phyloP scores from a whole-genome alignment of 2,329 filamentous ascomycete species.

The Penicillium sclerotiorum region DNA sequence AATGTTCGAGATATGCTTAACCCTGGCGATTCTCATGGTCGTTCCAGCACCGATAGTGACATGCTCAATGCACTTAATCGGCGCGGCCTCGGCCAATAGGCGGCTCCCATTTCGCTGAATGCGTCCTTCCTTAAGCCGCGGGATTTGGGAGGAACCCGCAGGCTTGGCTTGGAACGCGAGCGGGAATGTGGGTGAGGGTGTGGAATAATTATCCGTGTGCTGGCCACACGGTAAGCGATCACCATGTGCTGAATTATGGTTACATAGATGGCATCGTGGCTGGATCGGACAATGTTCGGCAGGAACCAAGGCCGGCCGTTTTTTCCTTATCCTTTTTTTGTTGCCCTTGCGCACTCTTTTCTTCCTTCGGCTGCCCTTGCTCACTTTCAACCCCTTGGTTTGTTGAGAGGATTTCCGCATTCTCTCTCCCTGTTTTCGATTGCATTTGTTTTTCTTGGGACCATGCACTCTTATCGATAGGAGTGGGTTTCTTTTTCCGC shows the following conservation, averaged over 20 bases:
- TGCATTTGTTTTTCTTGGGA: too few relatives aligned
- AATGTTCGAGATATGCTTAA: conserved; percentile 54
- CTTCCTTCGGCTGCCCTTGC: neutral
- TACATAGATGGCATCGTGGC: conserved; percentile 12
- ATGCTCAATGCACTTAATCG: conserved; percentile 54
- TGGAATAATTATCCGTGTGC: conserved; percentile 25
- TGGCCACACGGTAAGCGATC: conserved; percentile 25
- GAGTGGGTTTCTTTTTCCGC: neutral
- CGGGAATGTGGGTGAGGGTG: conserved; percentile 11
- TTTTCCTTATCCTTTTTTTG: conserved; percentile 1
- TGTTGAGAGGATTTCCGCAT: neutral
- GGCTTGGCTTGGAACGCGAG: conserved; percentile 5
- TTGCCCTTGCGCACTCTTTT: too few relatives aligned
- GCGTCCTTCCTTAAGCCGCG: neutral
- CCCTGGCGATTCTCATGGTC: conserved; percentile 42
- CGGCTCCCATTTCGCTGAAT: neutral
- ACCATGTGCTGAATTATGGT: conserved; percentile 22
- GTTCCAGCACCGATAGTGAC: conserved; percentile 52
- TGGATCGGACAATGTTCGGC: conserved; percentile 15
- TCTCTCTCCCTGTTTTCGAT: conserved; percentile 1
- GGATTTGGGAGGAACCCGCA: neutral
- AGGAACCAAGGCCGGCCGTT: conserved; percentile 3
- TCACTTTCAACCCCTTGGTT: neutral
- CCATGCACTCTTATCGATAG: too few relatives aligned
- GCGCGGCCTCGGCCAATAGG: conserved; percentile 39